phyloP scores from a whole-genome alignment of 768 basidiomycete genomes.

The Paxillus ammoniavirescens region DNA sequence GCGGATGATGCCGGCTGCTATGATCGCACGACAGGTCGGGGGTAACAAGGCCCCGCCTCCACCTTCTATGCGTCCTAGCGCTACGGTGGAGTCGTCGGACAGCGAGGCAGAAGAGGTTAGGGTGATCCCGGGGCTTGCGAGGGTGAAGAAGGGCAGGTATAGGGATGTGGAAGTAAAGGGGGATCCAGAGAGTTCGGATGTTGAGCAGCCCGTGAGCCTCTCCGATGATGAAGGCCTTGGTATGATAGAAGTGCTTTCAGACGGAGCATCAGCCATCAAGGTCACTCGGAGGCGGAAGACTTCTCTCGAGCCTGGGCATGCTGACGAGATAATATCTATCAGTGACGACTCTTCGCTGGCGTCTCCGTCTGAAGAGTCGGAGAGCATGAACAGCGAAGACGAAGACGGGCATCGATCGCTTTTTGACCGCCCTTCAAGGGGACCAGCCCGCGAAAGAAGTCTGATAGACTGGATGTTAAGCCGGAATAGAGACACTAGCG shows the following conservation, averaged over 20 bases:
- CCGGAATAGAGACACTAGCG: slow-evolving; percentile 32
- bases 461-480: slow-evolving; percentile 72
- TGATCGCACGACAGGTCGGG: slow-evolving; percentile 40
- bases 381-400: slow-evolving; percentile 24
- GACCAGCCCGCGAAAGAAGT: slow-evolving; percentile 38
- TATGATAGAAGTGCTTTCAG: slow-evolving; percentile 10
- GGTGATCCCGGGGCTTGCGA: slow-evolving; percentile 52
- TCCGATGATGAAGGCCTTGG: background rate
- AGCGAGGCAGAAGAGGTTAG: slow-evolving; percentile 38
- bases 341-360: slow-evolving; percentile 12
- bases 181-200: slow-evolving; percentile 61
- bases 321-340: slow-evolving; percentile 22
- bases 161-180: slow-evolving; percentile 49
- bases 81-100: slow-evolving; percentile 12
- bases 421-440: slow-evolving; percentile 19
- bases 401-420: slow-evolving; percentile 36
- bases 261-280: slow-evolving; percentile 14
- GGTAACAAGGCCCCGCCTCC: slow-evolving; percentile 10
- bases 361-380: slow-evolving; percentile 15
- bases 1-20: slow-evolving; percentile 55
- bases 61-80: slow-evolving; percentile 8
- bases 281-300: slow-evolving; percentile 21
- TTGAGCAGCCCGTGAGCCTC: slow-evolving; percentile 12
- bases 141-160: slow-evolving; percentile 36
- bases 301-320: background rate